phyloP scores from a whole-genome alignment of 1,284 basidiomycete genomes.

The Sporisorium exsertum region DNA sequence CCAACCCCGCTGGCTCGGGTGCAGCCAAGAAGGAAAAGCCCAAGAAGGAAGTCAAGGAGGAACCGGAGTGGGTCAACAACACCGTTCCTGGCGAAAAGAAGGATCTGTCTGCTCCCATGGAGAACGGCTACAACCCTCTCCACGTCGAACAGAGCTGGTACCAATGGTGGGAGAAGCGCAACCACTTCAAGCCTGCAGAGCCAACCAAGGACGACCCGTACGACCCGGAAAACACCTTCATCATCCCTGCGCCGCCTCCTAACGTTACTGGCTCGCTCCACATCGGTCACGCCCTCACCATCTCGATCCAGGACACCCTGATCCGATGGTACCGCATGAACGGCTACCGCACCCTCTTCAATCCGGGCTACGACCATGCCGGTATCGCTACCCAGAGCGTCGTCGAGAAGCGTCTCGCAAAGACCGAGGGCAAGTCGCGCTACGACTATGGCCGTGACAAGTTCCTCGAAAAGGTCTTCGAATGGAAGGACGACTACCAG shows the following conservation, averaged over 20 bases:
- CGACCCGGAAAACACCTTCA: constrained; percentile 74
- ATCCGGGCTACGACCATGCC: constrained; percentile 97
- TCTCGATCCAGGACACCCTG: constrained; percentile 87
- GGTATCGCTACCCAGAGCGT: constrained; percentile 99
- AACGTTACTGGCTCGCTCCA: constrained; percentile 97
- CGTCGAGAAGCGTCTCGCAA: constrained; percentile 92
- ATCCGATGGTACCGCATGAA: constrained; percentile 76
- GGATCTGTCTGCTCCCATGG: constrained; percentile 86
- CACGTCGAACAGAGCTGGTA: constrained; percentile 97
- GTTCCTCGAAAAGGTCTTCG: constrained; percentile 91
- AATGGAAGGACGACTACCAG: constrained; percentile 98
- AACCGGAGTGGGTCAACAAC: constrained; percentile 65
- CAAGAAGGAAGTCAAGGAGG: constrained; percentile 66
- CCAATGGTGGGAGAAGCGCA: constrained; percentile 93
- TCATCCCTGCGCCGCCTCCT: constrained; percentile 93
- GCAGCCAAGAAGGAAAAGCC: constrained; percentile 65
- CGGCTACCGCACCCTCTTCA: constrained; percentile 89
- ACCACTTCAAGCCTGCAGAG: constrained; percentile 83
- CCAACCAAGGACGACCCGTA: constrained; percentile 64
- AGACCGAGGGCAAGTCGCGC: constrained; percentile 83
- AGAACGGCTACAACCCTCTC: constrained; percentile 90
- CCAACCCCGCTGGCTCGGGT: constrained; percentile 34
- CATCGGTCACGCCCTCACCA: constrained; percentile 94
- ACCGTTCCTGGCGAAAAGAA: constrained; percentile 66
- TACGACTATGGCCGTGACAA: constrained; percentile 94